Percentiles rank a stretch among this genome's conserved stretches.
phyloP scores from a whole-genome alignment of 78 protist genomes.

The Goniomonas avonlea region DNA sequence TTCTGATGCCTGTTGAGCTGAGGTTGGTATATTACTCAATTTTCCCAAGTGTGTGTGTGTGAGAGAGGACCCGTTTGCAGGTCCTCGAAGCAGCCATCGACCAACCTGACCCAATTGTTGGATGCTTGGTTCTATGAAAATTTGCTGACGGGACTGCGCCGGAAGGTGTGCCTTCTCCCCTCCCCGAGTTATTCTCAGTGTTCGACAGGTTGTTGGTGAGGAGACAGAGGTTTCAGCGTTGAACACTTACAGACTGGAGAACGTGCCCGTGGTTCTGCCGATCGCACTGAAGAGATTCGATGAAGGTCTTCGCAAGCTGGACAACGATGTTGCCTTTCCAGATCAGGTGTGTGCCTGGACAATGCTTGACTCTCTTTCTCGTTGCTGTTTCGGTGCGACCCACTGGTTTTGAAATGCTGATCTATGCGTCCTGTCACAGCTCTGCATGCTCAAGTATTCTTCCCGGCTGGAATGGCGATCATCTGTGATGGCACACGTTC shows the following conservation, averaged over 20 bases:
- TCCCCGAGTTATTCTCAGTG: not conserved
- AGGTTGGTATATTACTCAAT: too few relatives aligned
- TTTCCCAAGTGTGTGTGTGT: too few relatives aligned
- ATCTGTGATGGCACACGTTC: not conserved
- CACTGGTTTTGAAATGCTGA: too few relatives aligned
- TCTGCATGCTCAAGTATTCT: not conserved
- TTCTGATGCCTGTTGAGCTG: not conserved
- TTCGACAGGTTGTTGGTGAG: not conserved
- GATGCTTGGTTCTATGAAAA: constrained; percentile 19
- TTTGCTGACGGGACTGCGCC: not conserved
- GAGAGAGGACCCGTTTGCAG: too few relatives aligned
- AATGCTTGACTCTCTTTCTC: too few relatives aligned
- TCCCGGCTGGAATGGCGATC: constrained; percentile 7
- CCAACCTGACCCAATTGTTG: too few relatives aligned
- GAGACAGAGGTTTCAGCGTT: constrained; percentile 13
- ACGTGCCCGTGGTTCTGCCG: not conserved
- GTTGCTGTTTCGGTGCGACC: too few relatives aligned
- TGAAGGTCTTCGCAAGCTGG: not conserved
- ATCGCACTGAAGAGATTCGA: constrained; percentile 17
- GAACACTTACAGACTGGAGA: constrained; percentile 15
- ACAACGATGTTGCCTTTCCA: not conserved
- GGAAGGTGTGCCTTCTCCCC: not conserved
- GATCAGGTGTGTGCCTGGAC: too few relatives aligned
- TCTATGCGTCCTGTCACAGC: too few relatives aligned
- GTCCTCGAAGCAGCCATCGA: too few relatives aligned